These are phyloP conservation scores for Candida khao-thaluensis DNA, from an alignment of 805 yeast species.

Conservation along the genomic window DNA sequence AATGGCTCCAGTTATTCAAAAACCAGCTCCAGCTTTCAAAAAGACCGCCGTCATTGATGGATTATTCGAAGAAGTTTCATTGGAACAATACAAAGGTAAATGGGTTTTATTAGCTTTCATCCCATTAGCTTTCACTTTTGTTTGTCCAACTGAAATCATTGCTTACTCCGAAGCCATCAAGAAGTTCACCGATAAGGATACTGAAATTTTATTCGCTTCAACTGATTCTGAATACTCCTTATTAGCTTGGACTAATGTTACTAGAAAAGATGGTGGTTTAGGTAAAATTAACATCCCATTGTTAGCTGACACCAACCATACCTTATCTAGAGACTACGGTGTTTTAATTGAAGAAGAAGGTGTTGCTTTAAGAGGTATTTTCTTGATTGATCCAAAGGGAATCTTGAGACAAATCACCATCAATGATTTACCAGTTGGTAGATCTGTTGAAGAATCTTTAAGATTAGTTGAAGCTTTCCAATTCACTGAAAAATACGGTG, in stretches of 20 bases:
- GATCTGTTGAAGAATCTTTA: conserved; percentile 96
- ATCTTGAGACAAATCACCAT: conserved; percentile 92
- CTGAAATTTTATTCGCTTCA: conserved; percentile 91
- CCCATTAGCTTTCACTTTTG: conserved; percentile 99
- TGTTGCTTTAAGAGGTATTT: conserved; percentile 96
- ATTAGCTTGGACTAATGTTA: conserved; percentile 97
- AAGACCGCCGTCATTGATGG: conserved; percentile 98
- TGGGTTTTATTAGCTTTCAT: conserved; percentile 97
- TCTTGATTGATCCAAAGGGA: conserved; percentile 96
- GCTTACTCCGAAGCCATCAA: conserved; percentile 96
- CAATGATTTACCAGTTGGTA: conserved; percentile 99
- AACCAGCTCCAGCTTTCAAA: conserved; percentile 94
- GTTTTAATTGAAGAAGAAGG: conserved; percentile 96
- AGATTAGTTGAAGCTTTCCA: conserved; percentile 99
- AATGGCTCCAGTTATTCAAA: conserved; percentile 90
- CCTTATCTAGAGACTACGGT: conserved; percentile 94
- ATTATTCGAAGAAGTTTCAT: conserved; percentile 88
- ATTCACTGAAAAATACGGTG: conserved; percentile 98
- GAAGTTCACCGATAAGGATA: conserved; percentile 83
- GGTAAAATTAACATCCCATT: conserved; percentile 95
- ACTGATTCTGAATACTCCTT: conserved; percentile 98
- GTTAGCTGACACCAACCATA: conserved; percentile 95
- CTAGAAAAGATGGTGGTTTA: conserved; percentile 97
- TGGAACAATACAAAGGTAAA: conserved; percentile 95
- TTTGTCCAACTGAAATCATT: conserved; percentile 98